phyloP scores from a whole-genome alignment of 2,329 filamentous ascomycete species.

The Furcasterigmium furcatum region DNA sequence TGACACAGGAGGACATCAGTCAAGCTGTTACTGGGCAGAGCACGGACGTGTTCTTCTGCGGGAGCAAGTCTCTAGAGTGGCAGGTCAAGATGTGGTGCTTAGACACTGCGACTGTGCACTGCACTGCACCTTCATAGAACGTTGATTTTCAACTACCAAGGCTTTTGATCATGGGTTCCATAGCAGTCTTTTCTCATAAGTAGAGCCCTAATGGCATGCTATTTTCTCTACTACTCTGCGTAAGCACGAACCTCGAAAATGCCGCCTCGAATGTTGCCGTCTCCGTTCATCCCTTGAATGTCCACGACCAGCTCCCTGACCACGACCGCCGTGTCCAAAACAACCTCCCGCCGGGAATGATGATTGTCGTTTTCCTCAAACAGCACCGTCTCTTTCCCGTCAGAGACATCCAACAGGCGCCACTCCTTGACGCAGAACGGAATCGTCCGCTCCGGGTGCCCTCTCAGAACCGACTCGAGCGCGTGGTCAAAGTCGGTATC shows the following conservation, averaged over 20 bases:
- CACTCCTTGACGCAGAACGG: conserved; percentile 19
- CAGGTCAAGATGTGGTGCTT: conserved; percentile 18
- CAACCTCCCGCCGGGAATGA: conserved; percentile 13
- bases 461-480: conserved; percentile 18
- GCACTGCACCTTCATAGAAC: conserved; percentile 4
- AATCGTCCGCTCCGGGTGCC: conserved; percentile 17
- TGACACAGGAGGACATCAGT: conserved; percentile 5
- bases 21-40: not conserved
- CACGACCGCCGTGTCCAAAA: conserved; percentile 2
- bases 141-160: too few relatives aligned
- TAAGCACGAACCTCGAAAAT: conserved; percentile 19
- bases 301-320: conserved; percentile 14
- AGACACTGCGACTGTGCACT: conserved; percentile 1
- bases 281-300: conserved; percentile 16
- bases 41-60: conserved; percentile 12
- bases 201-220: too few relatives aligned
- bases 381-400: conserved; percentile 13
- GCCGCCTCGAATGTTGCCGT: conserved; percentile 15
- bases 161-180: too few relatives aligned
- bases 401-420: conserved; percentile 16
- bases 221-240: too few relatives aligned
- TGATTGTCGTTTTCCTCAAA: conserved; percentile 15
- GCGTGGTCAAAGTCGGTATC: conserved; percentile 21
- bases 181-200: too few relatives aligned
- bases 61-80: conserved; percentile 19